Percentiles rank a stretch among this genome's conserved stretches.
phyloP scores from a whole-genome alignment of 2,329 filamentous ascomycete genomes.

The Apiospora marii region DNA sequence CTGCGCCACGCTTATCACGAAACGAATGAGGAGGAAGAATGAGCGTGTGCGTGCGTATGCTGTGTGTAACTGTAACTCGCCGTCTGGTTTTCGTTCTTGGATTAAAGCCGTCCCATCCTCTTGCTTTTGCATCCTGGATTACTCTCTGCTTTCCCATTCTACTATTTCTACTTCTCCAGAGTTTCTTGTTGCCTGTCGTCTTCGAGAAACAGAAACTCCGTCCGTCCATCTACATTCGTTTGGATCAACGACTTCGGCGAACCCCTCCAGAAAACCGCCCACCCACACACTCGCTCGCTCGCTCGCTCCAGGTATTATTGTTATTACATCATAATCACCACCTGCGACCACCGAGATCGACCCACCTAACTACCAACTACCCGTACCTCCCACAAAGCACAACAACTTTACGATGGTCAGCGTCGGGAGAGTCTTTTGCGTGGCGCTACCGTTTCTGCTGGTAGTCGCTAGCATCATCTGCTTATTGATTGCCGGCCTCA shows the following conservation, averaged over 20 bases:
- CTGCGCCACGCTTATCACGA: conserved; percentile 21
- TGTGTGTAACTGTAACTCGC: conserved; percentile 10
- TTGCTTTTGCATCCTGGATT: background rate
- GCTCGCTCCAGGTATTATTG: conserved; percentile 3
- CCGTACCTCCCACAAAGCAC: conserved; percentile 21
- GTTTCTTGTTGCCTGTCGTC: background rate
- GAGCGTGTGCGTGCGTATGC: background rate
- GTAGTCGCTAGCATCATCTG: conserved; percentile 81
- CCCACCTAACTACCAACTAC: background rate
- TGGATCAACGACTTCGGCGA: conserved; percentile 6
- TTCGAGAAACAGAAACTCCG: background rate
- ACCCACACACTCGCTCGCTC: background rate
- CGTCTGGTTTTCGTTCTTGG: conserved; percentile 1
- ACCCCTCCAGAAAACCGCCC: background rate
- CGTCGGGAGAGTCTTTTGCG: conserved; percentile 83
- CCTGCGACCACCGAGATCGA: conserved; percentile 1
- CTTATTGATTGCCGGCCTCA: conserved; percentile 64
- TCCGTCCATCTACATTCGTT: background rate
- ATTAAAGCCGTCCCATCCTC: conserved; percentile 14
- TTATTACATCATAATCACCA: conserved; percentile 21
- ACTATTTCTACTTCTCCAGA: background rate
- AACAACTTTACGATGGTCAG: conserved; percentile 52
- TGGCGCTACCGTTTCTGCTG: conserved; percentile 84
- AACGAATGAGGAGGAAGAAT: conserved; percentile 7
- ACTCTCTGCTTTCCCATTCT: background rate